phyloP scores from a whole-genome alignment of 179 eudicot species.

The Corrigiola litoralis region DNA sequence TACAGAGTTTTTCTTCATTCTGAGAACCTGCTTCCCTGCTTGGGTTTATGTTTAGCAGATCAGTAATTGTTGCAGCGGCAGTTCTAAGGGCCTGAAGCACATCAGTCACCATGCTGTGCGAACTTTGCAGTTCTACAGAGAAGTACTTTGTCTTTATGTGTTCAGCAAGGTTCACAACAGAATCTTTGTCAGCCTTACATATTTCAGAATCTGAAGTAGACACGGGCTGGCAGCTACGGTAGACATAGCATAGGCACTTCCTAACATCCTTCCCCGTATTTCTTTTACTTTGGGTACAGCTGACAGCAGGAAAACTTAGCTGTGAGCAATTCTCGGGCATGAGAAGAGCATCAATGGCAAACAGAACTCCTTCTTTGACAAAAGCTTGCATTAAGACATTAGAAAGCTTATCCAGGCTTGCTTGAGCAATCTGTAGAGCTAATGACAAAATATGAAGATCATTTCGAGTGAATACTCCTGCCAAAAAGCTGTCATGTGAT shows the following conservation, averaged over 20 bases:
- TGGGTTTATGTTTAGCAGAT: conserved; percentile 29
- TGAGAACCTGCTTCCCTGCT: conserved; percentile 22
- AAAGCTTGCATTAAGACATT: conserved; percentile 57
- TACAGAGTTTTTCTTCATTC: conserved; percentile 46
- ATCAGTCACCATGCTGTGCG: conserved; percentile 52
- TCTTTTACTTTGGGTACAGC: conserved; percentile 34
- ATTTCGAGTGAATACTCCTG: conserved; percentile 73
- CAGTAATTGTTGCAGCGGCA: conserved; percentile 48
- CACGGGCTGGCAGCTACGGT: conserved; percentile 29
- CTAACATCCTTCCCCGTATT: conserved; percentile 27
- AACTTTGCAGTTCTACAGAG: conserved; percentile 35
- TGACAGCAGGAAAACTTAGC: conserved; percentile 33
- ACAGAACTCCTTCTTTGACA: conserved; percentile 80
- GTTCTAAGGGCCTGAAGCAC: conserved; percentile 63
- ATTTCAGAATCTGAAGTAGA: conserved; percentile 35
- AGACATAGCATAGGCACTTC: conserved; percentile 70
- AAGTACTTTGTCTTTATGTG: conserved; percentile 52
- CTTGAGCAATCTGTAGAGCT: conserved; percentile 73
- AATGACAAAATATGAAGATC: conserved; percentile 68
- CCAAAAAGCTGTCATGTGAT: conserved; percentile 69
- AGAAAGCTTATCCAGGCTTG: conserved; percentile 62
- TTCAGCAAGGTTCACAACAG: conserved; percentile 57
- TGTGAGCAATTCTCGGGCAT: conserved; percentile 50
- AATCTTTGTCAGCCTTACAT: conserved; percentile 68
- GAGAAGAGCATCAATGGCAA: conserved; percentile 61